These are phyloP conservation scores for Corallochytrium limacisporum DNA, from an alignment of 78 protist species.

Conservation along the genomic window DNA sequence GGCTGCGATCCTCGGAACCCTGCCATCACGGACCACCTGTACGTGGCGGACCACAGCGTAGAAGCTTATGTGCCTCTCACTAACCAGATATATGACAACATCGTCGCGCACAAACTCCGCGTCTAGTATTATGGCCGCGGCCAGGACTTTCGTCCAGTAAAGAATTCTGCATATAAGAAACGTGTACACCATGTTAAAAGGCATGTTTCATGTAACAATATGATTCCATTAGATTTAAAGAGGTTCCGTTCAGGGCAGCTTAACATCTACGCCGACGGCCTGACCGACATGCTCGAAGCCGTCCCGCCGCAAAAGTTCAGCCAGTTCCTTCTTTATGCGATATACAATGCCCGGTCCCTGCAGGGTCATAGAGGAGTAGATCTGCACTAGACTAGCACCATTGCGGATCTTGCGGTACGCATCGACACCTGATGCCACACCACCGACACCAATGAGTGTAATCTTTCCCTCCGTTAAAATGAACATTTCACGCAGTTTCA, in stretches of 20 bases:
- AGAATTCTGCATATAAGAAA: too few species aligned
- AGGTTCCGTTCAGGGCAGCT: not conserved
- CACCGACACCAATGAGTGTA: conserved; percentile 58
- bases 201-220: too few species aligned
- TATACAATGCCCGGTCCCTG: conserved; percentile 28
- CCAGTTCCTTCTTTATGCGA: not conserved
- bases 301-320: not conserved
- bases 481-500: conserved; percentile 33
- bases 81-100: not conserved
- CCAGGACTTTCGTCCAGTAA: too few species aligned
- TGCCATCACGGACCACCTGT: not conserved
- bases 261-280: conserved; percentile 14
- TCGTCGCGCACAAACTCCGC: not conserved
- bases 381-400: conserved; percentile 57
- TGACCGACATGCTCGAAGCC: not conserved
- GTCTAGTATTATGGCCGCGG: too few species aligned
- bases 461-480: conserved; percentile 39
- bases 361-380: conserved; percentile 35
- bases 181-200: too few species aligned
- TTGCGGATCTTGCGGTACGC: conserved; percentile 47
- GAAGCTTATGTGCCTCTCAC: not conserved
- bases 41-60: not conserved
- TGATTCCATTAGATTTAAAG: not conserved
- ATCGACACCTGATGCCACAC: conserved; percentile 36
- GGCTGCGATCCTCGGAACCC: not conserved